Evolutionary conservation across 2,329 filamentous ascomycete species (phyloP), one percentile per base, ranked within the genome.

Genomic region (Colletotrichum spaethianum): DNA sequence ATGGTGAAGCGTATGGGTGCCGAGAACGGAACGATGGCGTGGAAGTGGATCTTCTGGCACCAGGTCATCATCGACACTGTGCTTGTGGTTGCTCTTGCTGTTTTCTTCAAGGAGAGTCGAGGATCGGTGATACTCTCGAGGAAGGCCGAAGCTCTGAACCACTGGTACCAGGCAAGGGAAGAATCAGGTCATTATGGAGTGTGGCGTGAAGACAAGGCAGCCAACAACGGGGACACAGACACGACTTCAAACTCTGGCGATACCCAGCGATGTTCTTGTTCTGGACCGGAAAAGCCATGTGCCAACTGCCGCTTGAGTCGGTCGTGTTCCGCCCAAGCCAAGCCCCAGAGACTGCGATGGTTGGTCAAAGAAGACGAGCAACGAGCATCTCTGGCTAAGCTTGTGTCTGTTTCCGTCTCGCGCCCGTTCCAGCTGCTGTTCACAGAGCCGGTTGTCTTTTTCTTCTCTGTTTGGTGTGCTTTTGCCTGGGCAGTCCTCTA

Each of bases 401-500:
- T 95, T 89, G 91, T 98, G 63, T 84, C 86, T 7, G 90, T 94
- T 16, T 96, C 94, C 0, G 82, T 96, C 8, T 91, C 90, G 74
- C 89, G 95, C 0, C 95, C 95, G 0, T 97, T 98, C 80, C 90
- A 92, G 77, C 87, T 95, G 1, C 89, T 95, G 20, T 83, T 92
- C 75, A 95, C 93, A 0, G 93, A 95, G 75, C 92, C 93, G 0
- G 91, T 94, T 12, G 93, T 95, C 18, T 94, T 95, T 82, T 94
- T 90, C 84, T 98, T 98, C 84, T 94, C 93, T 0, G 86, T 97
- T 0, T 98, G 95, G 95, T 92, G 95, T 0, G 88, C 94, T 0
- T 98, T 98, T 80, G 92, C 92, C 26, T 98, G 95, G 95, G 94
- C 93, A 0, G 89, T 97, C 0, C 88, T 98, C 0, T 98, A 98